phyloP scores from a whole-genome alignment of 1,284 basidiomycete species.

The Trichosporon inkin region DNA sequence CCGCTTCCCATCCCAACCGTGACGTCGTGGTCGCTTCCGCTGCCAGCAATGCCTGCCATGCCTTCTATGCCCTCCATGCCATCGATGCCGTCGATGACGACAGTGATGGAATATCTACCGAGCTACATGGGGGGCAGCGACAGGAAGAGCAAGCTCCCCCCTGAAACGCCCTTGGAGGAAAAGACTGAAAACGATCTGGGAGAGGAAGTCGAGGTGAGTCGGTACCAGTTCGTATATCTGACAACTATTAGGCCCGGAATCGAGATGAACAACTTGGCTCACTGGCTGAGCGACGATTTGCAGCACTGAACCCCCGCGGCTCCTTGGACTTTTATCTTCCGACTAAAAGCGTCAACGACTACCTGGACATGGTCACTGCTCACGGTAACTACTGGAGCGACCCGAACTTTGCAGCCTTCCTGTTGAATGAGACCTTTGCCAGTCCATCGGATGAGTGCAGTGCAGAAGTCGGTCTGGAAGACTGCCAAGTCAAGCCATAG shows the following conservation, averaged over 20 bases:
- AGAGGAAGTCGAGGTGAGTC: constrained; percentile 40
- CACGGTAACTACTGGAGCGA: constrained; percentile 48
- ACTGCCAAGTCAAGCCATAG: not conserved
- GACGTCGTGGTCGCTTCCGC: constrained; percentile 39
- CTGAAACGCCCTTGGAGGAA: constrained; percentile 1
- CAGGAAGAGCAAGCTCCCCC: not conserved
- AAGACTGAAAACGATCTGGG: constrained; percentile 29
- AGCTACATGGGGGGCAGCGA: constrained; percentile 23
- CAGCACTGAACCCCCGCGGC: constrained; percentile 50
- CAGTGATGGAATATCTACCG: constrained; percentile 42
- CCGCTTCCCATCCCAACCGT: constrained; percentile 53
- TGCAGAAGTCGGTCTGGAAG: not conserved
- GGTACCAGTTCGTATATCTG: not conserved
- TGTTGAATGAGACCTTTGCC: constrained; percentile 44
- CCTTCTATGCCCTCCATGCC: constrained; percentile 45
- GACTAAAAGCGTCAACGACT: constrained; percentile 46
- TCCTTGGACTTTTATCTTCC: constrained; percentile 50
- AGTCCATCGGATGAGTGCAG: not conserved
- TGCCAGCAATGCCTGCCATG: constrained; percentile 44
- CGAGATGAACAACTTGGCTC: constrained; percentile 28
- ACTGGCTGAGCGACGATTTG: constrained; percentile 47
- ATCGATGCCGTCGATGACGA: constrained; percentile 36
- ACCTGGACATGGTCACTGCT: constrained; percentile 48
- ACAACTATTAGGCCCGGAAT: constrained; percentile 34
- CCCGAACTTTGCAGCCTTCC: constrained; percentile 46